phyloP scores from a whole-genome alignment of 129 eudicot species.

The Heracleum sosnowskyi region DNA sequence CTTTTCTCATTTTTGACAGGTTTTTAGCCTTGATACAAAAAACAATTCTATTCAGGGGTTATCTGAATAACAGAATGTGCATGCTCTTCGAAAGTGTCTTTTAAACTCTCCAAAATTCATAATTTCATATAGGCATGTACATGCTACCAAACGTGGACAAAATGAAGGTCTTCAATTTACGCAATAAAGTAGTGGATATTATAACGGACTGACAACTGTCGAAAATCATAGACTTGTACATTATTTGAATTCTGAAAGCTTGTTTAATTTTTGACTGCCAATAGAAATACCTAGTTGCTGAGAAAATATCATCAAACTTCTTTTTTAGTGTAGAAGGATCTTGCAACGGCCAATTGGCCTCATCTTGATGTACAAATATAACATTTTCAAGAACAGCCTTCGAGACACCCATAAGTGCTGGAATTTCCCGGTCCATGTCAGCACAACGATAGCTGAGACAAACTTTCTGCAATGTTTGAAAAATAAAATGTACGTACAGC shows the following conservation, averaged over 20 bases:
- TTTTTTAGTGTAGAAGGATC: conserved; percentile 83
- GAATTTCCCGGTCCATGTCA: conserved; percentile 98
- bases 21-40: too few species aligned
- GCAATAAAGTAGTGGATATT: neutral
- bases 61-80: neutral
- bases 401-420: conserved; percentile 99
- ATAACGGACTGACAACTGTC: neutral
- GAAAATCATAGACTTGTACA: neutral
- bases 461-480: conserved; percentile 63
- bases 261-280: neutral
- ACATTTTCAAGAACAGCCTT: conserved; percentile 96
- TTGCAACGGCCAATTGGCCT: conserved; percentile 98
- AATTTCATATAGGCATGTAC: neutral
- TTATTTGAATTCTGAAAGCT: neutral
- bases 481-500: conserved; percentile 13
- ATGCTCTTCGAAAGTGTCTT: neutral
- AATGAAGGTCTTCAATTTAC: too few species aligned
- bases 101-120: neutral
- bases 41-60: too few species aligned
- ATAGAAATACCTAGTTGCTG: conserved; percentile 68
- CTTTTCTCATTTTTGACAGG: too few species aligned
- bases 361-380: conserved; percentile 97
- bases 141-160: neutral
- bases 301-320: conserved; percentile 96
- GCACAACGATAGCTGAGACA: conserved; percentile 99